Evolutionary conservation across 345 rosid species (phyloP).

Genomic region (Ceriops decandra): DNA sequence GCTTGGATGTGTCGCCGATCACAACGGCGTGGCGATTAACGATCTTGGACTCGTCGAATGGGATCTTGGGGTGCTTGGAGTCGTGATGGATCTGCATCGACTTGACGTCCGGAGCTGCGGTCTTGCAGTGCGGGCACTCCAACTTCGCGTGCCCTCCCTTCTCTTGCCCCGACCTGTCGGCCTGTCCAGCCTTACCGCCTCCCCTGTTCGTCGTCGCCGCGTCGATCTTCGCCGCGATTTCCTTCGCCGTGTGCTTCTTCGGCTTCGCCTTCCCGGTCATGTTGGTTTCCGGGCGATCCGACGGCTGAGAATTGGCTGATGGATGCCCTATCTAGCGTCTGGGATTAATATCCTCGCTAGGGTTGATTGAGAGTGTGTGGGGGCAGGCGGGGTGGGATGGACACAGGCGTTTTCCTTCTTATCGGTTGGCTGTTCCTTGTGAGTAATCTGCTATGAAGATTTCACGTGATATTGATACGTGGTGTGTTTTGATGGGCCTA

Average conservation of each 20-base stretch:
- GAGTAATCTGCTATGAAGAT: background rate
- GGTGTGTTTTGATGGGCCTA: background rate
- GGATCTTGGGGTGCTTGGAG: slow-evolving; percentile 74
- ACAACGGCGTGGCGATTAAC: slow-evolving; percentile 50
- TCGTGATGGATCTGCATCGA: slow-evolving; percentile 97
- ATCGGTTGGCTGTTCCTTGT: background rate
- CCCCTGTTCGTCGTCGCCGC: slow-evolving; percentile 91
- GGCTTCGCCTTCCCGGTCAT: slow-evolving; percentile 99
- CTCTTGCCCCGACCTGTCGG: slow-evolving; percentile 61
- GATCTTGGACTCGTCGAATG: slow-evolving; percentile 63
- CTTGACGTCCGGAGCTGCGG: slow-evolving; percentile 67
- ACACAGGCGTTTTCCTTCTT: background rate
- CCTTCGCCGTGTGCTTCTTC: slow-evolving; percentile 99
- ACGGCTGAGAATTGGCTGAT: slow-evolving; percentile 3
- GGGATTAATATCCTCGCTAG: background rate
- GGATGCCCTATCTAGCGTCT: background rate
- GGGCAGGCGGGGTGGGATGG: no score
- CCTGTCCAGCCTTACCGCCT: slow-evolving; percentile 83
- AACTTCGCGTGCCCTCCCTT: slow-evolving; percentile 93
- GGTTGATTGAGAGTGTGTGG: background rate
- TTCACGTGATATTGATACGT: background rate
- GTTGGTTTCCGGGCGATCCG: background rate
- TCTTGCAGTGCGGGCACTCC: slow-evolving; percentile 93
- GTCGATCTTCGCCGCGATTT: slow-evolving; percentile 76
- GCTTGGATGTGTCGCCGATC: slow-evolving; percentile 13